A percentile compares a stretch with the other conserved stretches of the same genome.
These are phyloP conservation scores for Melaleuca quinquenervia DNA, from an alignment of 345 rosid genomes.

Conservation along the genomic window DNA sequence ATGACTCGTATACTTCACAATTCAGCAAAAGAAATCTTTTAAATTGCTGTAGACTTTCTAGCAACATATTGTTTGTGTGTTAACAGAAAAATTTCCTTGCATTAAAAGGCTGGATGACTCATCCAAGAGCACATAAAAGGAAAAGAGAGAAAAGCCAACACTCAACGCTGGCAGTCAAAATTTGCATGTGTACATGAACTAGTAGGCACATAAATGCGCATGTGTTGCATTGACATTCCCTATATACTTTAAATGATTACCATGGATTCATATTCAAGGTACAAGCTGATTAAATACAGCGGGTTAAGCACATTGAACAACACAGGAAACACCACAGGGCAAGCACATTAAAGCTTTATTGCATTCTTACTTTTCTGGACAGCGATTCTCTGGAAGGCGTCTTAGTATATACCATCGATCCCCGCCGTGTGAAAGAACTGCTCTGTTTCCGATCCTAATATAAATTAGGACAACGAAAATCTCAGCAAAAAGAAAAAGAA, in stretches of 20 bases:
- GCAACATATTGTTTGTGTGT: background rate
- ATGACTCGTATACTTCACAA: background rate
- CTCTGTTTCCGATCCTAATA: slow-evolving; percentile 61
- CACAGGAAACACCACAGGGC: background rate
- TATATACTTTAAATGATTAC: background rate
- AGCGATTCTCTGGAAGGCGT: slow-evolving; percentile 83
- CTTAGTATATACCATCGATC: slow-evolving; percentile 82
- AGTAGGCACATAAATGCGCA: background rate
- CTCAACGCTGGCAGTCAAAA: background rate
- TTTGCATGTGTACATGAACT: background rate
- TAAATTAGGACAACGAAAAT: background rate
- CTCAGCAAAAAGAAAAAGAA: background rate
- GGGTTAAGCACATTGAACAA: background rate
- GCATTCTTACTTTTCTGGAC: slow-evolving; percentile 36
- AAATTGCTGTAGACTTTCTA: background rate
- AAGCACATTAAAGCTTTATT: background rate
- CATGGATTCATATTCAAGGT: background rate
- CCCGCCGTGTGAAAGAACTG: slow-evolving; percentile 81
- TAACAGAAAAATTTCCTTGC: background rate
- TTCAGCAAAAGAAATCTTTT: background rate
- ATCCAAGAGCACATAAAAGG: background rate
- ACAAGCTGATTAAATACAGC: background rate
- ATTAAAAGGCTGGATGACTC: background rate
- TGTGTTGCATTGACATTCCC: background rate
- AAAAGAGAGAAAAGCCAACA: background rate